Base-by-base conservation (phyloP, 495 filamentous ascomycete species). In the Neurospora sp. region DNA sequence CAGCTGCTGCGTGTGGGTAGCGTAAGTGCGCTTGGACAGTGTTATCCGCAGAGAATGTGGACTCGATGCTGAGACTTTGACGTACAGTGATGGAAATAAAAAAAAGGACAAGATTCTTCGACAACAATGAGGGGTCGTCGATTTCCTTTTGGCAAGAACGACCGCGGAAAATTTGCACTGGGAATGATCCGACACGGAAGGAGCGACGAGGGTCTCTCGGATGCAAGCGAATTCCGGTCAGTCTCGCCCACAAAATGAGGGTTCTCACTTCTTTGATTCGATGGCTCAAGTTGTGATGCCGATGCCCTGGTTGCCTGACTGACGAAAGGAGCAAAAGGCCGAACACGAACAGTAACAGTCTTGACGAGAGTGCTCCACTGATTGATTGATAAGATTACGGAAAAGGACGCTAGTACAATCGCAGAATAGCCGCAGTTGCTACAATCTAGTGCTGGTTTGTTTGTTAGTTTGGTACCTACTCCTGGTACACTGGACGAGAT, bases 301-400 rank as follows among this genome's bases (percentile, higher is more conserved):
- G 74, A 76, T 80, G 76, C 72, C 53, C 53, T 31, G 22, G 53
- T 61, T 61, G 53, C 22, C 53, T 61, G 53, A 14, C 53, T 61
- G 53, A 61, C 53, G 53, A 61, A 31, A 8, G 22, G 22, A 31
- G 16, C 48, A 59, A 59, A 59, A 61, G 53, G 53, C 53, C 22
- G 53, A 9, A 18, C 35, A 35, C 35, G 35, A 35, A 35, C 35
- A 35, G 35, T 35, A 35, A 35, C 46, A 53, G 46, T 53, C 46
- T 46, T 35, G 20, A 53, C 53, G 35, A 46, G 70, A 71, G 40
- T 42, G 75, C 70, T 69, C 75, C 73, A 80, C 75, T 80, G 76
- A 79, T 79, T 73, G 77, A 80, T 80, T 81, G 80, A 80, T 80
- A 80, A 81, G 78, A 81, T 80, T 77, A 80, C 65, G 14, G 22